These are phyloP conservation scores for Sporothrix pseudoabietina DNA, from an alignment of 2,329 filamentous ascomycete species.

Conservation along the genomic window DNA sequence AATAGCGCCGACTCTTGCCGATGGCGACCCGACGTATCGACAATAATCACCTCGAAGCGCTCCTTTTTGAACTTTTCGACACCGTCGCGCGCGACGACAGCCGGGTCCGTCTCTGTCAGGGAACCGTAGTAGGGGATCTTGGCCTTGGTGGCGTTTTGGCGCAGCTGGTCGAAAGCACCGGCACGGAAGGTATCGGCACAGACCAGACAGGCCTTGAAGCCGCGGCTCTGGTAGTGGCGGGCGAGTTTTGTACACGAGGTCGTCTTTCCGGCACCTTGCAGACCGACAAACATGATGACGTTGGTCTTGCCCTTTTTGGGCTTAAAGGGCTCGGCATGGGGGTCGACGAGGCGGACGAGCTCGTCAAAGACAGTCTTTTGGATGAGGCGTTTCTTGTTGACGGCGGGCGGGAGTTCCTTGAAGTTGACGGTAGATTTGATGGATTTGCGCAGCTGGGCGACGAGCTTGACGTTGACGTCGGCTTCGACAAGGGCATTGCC, in stretches of 20 bases:
- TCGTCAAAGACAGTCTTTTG: slow-evolving; percentile 98
- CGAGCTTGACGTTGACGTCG: slow-evolving; percentile 95
- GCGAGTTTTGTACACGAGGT: slow-evolving; percentile 98
- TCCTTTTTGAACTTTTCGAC: slow-evolving; percentile 99
- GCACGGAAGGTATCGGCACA: slow-evolving; percentile 98
- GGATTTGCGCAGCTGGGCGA: slow-evolving; percentile 86
- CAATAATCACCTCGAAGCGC: slow-evolving; percentile 96
- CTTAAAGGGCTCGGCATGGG: slow-evolving; percentile 92
- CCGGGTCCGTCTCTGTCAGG: slow-evolving; percentile 92
- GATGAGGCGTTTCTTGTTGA: slow-evolving; percentile 98
- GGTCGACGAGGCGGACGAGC: slow-evolving; percentile 91
- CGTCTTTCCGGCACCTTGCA: slow-evolving; percentile 97
- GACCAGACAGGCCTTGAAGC: slow-evolving; percentile 89
- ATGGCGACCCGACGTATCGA: slow-evolving; percentile 94
- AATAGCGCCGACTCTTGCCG: slow-evolving; percentile 94
- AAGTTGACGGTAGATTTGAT: slow-evolving; percentile 93
- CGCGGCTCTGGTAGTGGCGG: slow-evolving; percentile 88
- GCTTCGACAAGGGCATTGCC: slow-evolving; percentile 93
- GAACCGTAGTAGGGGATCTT: slow-evolving; percentile 99
- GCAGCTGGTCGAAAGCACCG: slow-evolving; percentile 96
- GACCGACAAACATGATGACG: slow-evolving; percentile 98
- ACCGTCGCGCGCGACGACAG: slow-evolving; percentile 89
- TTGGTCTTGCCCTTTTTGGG: slow-evolving; percentile 95
- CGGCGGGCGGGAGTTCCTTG: slow-evolving; percentile 83
- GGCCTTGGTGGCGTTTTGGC: slow-evolving; percentile 98